These are phyloP conservation scores for Phytophthora pini DNA, from an alignment of 352 stramenopile genomes.

Conservation along the genomic window DNA sequence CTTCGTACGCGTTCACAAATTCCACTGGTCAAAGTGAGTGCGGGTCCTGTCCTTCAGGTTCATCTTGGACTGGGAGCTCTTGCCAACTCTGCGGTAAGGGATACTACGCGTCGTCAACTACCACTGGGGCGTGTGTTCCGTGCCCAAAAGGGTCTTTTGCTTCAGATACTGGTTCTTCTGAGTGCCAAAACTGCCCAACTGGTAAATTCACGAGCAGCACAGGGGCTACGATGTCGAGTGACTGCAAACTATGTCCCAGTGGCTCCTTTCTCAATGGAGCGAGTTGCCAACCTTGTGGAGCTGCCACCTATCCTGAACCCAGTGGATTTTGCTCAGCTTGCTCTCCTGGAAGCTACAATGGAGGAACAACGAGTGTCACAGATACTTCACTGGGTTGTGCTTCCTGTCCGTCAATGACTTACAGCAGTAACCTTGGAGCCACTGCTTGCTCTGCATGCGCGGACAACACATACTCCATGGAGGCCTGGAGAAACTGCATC, in stretches of 20 bases:
- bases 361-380: neutral
- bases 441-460: slow-evolving; percentile 42
- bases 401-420: slow-evolving; percentile 56
- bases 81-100: slow-evolving; percentile 53
- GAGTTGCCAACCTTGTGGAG: slow-evolving; percentile 30
- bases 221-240: slow-evolving; percentile 25
- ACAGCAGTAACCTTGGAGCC: slow-evolving; percentile 25
- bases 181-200: slow-evolving; percentile 42
- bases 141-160: slow-evolving; percentile 58
- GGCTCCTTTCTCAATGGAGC: slow-evolving; percentile 43
- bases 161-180: slow-evolving; percentile 16
- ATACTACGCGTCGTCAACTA: slow-evolving; percentile 37
- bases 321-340: slow-evolving; percentile 51
- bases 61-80: slow-evolving; percentile 16
- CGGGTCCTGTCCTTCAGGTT: slow-evolving; percentile 37
- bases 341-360: slow-evolving; percentile 48
- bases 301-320: slow-evolving; percentile 35
- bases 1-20: slow-evolving; percentile 44
- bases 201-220: slow-evolving; percentile 44
- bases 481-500: slow-evolving; percentile 62
- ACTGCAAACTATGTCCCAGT: slow-evolving; percentile 45
- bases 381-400: slow-evolving; percentile 38
- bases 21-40: slow-evolving; percentile 41
- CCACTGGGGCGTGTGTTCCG: slow-evolving; percentile 43
- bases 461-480: slow-evolving; percentile 52